Percentiles rank a stretch among this genome's conserved stretches.
These are phyloP conservation scores for Noccaea bulbosa DNA, from an alignment of 345 rosid species.

Conservation along the genomic window DNA sequence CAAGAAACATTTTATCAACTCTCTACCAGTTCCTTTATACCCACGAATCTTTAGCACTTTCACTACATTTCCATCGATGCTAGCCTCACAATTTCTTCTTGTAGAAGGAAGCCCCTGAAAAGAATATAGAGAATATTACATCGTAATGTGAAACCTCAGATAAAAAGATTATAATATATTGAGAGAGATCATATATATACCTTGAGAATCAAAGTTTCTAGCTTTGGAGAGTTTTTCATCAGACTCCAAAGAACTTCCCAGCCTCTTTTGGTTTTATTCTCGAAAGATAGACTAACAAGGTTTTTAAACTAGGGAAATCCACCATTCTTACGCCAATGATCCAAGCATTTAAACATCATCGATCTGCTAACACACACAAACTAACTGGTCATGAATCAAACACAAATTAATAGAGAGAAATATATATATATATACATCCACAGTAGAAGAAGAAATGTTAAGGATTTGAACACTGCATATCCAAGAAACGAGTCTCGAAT, in stretches of 20 bases:
- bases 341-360: not conserved
- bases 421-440: not conserved
- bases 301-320: not conserved
- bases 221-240: conserved; percentile 4
- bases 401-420: not conserved
- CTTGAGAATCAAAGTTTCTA: not conserved
- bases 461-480: not conserved
- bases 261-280: not conserved
- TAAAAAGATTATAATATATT: no score
- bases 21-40: not conserved
- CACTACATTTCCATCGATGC: no score
- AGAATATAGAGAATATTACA: no score
- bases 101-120: no score
- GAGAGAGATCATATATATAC: not conserved
- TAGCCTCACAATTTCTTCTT: no score
- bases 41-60: not conserved
- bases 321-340: not conserved
- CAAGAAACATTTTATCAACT: not conserved
- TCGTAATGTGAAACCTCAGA: no score
- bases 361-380: not conserved
- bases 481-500: not conserved
- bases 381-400: not conserved
- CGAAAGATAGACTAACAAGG: not conserved
- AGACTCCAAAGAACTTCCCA: not conserved
- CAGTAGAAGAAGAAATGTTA: not conserved